Evolutionary conservation across 805 yeast genomes (phyloP), one percentile per base, ranked within the genome.

Genomic region (Ogataea glucozyma): DNA sequence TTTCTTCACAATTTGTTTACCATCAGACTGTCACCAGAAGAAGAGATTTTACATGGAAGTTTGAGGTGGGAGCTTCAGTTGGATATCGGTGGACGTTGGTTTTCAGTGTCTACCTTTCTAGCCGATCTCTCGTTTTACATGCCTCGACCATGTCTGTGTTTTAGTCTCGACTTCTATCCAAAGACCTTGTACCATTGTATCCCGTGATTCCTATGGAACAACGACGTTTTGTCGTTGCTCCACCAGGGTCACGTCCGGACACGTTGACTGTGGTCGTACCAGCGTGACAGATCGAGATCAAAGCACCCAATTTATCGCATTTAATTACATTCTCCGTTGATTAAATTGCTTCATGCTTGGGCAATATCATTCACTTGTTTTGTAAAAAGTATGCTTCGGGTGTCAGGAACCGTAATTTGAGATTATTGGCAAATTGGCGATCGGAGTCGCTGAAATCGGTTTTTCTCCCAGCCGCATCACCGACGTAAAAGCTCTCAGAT

Each of bases 391-490:
- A 62, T 33, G 57, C 58, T 42, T 91, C 97, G 0, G 98, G 98
- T 0, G 79, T 66, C 39, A 66, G 65, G 56, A 88, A 91, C 16
- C 52, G 48, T 2, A 88, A 33, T 0, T 77, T 78, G 1, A 75
- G 56, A 14, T 68, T 71, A 31, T 69, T 49, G 0, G 98, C 97
- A 70, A 90, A 90, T 42, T 47, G 58, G 49, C 60, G 62, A 61
- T 91, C 99, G 37, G 85, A 77, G 53, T 86, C 89, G 70, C 93
- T 86, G 58, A 83, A 85, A 62, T 91, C 98, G 0, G 57, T 62
- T 2, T 59, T 56, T 40, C 98, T 70, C 1, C 98, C 99, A 6
- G 97, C 98, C 0, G 98, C 98, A 67, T 91, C 99, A 5, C 99
- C 99, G n/a, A 89, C 90, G 61, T 66, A 93, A 41, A 81, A 70